Percentiles rank a stretch among this genome's conserved stretches.
Conservation (phyloP, 192 early-diverging fungal species). For the Backusella mclennaniae region DNA sequence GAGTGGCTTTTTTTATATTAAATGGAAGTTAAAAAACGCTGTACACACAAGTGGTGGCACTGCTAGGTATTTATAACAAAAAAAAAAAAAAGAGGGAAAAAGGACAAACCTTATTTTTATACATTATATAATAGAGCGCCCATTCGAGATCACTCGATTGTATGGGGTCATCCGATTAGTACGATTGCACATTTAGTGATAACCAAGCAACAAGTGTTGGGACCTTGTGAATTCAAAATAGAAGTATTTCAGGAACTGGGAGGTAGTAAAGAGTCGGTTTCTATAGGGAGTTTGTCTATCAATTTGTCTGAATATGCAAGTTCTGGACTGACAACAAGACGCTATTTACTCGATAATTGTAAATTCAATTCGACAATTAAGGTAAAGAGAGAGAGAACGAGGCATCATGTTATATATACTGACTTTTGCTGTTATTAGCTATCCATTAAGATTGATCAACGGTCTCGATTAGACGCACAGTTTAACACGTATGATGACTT, state of each 20-base stretch:
- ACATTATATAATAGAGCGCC: background rate
- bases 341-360: conserved; percentile 65
- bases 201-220: conserved; percentile 70
- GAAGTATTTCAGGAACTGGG: conserved; percentile 61
- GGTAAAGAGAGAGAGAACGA: conserved; percentile 40
- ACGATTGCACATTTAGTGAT: conserved; percentile 63
- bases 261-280: conserved; percentile 56
- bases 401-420: background rate
- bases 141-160: conserved; percentile 46
- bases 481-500: conserved; percentile 29
- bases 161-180: conserved; percentile 58
- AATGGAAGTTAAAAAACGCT: conserved; percentile 67
- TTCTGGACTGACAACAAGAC: conserved; percentile 45
- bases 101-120: background rate
- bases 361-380: conserved; percentile 81
- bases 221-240: conserved; percentile 72
- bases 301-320: conserved; percentile 82
- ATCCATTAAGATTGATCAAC: conserved; percentile 35
- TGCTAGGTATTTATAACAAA: conserved; percentile 22
- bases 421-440: conserved; percentile 19
- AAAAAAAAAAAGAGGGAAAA: background rate
- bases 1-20: conserved; percentile 75
- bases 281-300: conserved; percentile 65
- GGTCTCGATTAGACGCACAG: conserved; percentile 12
- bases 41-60: conserved; percentile 33